Percentiles rank a stretch among this genome's conserved stretches.
phyloP scores from a whole-genome alignment of 345 rosid species.

The Laguncularia racemosa region DNA sequence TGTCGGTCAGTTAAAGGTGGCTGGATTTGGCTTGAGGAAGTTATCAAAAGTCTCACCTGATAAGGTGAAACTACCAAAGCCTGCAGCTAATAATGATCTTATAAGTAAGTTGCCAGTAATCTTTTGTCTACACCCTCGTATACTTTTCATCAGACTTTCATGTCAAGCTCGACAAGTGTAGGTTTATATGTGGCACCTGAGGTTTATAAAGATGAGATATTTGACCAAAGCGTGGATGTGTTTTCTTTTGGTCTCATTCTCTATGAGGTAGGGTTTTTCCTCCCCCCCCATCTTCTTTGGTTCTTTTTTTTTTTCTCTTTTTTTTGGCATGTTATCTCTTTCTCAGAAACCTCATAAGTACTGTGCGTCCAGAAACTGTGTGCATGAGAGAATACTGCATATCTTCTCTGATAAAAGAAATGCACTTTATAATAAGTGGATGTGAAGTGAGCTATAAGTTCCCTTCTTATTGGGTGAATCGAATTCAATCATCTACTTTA shows the following conservation, averaged over 20 bases:
- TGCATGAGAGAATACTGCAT: no score
- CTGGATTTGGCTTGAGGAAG: slow-evolving; percentile 81
- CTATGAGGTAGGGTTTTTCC: slow-evolving; percentile 51
- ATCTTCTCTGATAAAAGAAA: no score
- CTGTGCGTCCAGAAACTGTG: no score
- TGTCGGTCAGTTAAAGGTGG: slow-evolving; percentile 74
- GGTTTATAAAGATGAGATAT: slow-evolving; percentile 44
- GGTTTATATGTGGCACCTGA: slow-evolving; percentile 83
- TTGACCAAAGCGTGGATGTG: slow-evolving; percentile 76
- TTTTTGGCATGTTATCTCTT: no score
- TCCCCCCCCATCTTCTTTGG: no score
- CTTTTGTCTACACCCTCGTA: neutral
- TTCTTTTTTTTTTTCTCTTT: no score
- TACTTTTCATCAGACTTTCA: neutral
- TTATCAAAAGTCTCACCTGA: slow-evolving; percentile 48
- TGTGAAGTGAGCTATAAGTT: no score
- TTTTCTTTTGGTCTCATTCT: slow-evolving; percentile 77
- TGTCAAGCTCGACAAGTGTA: slow-evolving; percentile 16
- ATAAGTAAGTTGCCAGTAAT: slow-evolving; percentile 42
- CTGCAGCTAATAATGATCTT: slow-evolving; percentile 34
- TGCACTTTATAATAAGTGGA: no score
- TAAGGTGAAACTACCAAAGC: slow-evolving; percentile 42
- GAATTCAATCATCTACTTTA: no score
- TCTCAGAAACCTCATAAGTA: no score
- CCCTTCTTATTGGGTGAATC: no score